Evolutionary conservation across 75 land plant genomes (phyloP).

Genomic region (Selaginella moellendorffii): DNA sequence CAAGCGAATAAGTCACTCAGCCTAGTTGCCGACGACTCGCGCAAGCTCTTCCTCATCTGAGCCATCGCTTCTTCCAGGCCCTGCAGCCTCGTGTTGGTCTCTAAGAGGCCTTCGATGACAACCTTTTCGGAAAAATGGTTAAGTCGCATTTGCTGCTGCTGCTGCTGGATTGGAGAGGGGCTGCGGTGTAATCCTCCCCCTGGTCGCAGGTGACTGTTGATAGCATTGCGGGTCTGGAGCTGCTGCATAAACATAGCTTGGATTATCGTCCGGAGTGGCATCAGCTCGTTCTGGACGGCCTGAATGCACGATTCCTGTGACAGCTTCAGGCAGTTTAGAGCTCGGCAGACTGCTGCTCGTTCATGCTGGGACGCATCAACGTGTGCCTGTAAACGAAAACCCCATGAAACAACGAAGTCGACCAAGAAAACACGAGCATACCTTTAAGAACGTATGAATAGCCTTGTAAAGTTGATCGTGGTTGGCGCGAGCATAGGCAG

Average conservation of each 20-base stretch:
- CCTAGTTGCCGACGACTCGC: not conserved
- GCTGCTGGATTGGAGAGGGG: not conserved
- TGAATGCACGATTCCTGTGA: conserved; percentile 5
- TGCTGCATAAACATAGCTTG: conserved; percentile 11
- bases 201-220: conserved; percentile 14
- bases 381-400: not conserved
- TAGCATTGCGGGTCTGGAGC: conserved; percentile 15
- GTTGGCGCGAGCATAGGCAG: conserved; percentile 28
- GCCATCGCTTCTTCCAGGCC: not conserved
- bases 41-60: not conserved
- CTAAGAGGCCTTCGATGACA: not conserved
- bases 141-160: no score
- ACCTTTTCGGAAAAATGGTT: no score
- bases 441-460: conserved; percentile 40
- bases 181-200: not conserved
- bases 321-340: not conserved
- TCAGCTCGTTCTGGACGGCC: conserved; percentile 3
- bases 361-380: not conserved
- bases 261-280: not conserved
- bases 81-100: not conserved
- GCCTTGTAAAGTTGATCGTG: conserved; percentile 74
- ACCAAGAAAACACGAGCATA: not conserved
- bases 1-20: not conserved
- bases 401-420: not conserved
- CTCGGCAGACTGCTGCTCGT: not conserved